phyloP scores from a whole-genome alignment of 768 basidiomycete genomes.

The Clitopilus hobsonii region DNA sequence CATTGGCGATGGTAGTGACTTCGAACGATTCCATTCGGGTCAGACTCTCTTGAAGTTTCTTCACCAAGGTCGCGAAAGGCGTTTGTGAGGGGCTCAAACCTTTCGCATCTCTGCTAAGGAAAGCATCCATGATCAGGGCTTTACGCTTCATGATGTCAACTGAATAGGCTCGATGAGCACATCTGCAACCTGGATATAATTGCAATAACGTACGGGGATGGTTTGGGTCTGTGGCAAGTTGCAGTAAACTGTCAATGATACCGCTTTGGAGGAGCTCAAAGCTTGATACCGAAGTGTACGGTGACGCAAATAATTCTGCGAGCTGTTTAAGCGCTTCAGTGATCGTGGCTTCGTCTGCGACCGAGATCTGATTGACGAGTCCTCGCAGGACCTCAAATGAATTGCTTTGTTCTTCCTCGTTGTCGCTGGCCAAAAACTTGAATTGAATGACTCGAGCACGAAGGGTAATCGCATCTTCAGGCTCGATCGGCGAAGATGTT shows the following conservation, averaged over 20 bases:
- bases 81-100: slow-evolving; percentile 41
- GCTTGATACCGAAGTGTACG: slow-evolving; percentile 81
- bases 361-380: slow-evolving; percentile 63
- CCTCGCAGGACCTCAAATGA: slow-evolving; percentile 59
- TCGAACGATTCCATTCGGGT: slow-evolving; percentile 96
- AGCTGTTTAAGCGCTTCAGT: slow-evolving; percentile 63
- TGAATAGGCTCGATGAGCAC: slow-evolving; percentile 21
- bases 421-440: slow-evolving; percentile 63
- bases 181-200: neutral
- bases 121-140: slow-evolving; percentile 75
- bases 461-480: slow-evolving; percentile 87
- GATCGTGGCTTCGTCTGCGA: slow-evolving; percentile 60
- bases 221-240: slow-evolving; percentile 69
- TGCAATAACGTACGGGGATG: slow-evolving; percentile 43
- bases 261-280: slow-evolving; percentile 96
- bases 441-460: slow-evolving; percentile 89
- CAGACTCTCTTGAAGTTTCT: slow-evolving; percentile 93
- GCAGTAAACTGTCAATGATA: slow-evolving; percentile 80
- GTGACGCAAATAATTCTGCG: slow-evolving; percentile 74
- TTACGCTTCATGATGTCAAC: slow-evolving; percentile 65
- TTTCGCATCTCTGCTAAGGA: slow-evolving; percentile 53
- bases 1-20: slow-evolving; percentile 84
- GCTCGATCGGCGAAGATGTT: slow-evolving; percentile 64
- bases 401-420: slow-evolving; percentile 51
- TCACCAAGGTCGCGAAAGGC: slow-evolving; percentile 76